Percentiles rank a stretch among this genome's conserved stretches.
Evolutionary conservation across 345 rosid species (phyloP).

Genomic region (Adansonia digitata): DNA sequence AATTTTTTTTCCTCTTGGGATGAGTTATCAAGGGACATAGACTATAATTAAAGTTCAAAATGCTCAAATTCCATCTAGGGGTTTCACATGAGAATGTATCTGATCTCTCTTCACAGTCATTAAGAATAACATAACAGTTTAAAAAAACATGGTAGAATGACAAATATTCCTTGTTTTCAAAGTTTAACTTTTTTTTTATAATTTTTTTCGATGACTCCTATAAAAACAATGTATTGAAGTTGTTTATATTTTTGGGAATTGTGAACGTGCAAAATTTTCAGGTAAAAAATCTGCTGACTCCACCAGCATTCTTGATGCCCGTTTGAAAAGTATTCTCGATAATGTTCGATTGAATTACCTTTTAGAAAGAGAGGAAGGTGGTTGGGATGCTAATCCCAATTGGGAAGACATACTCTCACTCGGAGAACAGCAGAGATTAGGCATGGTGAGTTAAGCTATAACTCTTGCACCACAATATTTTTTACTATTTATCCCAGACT

Average conservation of each 20-base stretch:
- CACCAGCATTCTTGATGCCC: conserved; percentile 44
- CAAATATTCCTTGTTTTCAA: background rate
- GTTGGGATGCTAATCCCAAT: conserved; percentile 75
- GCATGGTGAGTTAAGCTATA: conserved; percentile 67
- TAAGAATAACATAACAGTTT: background rate
- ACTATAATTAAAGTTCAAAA: background rate
- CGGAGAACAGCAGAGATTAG: conserved; percentile 98
- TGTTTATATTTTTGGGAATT: background rate
- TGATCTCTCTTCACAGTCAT: background rate
- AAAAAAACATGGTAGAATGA: background rate
- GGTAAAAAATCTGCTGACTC: conserved; percentile 37
- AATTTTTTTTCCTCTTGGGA: background rate
- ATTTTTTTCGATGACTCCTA: background rate
- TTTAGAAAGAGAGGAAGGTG: conserved; percentile 75
- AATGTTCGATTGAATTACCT: conserved; percentile 81
- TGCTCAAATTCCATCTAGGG: background rate
- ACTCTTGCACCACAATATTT: background rate
- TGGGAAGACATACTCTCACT: conserved; percentile 98
- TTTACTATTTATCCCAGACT: background rate
- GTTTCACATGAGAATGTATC: background rate
- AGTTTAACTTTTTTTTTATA: background rate
- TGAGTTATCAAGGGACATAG: background rate
- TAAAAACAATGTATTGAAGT: background rate
- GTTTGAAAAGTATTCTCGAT: conserved; percentile 69
- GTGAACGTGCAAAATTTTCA: conserved; percentile 22